Percentiles rank a stretch among this genome's conserved stretches.
These are phyloP conservation scores for Colletotrichum sp. DNA, from an alignment of 2,329 filamentous ascomycete genomes.

Conservation along the genomic window DNA sequence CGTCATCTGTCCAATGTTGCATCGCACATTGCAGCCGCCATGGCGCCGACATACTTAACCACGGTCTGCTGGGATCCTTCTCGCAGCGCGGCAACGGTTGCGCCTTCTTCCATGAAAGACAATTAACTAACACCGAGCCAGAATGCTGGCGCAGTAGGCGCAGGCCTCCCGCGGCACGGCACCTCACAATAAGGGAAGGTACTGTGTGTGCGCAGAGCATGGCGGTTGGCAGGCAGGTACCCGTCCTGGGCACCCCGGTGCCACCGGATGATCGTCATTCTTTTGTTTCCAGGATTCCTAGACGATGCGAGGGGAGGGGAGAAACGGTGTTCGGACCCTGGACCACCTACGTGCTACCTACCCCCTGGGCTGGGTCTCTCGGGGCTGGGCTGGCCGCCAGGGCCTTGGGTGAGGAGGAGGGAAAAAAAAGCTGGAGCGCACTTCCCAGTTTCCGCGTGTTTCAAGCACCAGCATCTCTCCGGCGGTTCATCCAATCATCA, in stretches of 20 bases:
- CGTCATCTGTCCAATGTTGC: background rate
- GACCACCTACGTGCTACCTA: background rate
- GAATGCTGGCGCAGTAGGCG: background rate
- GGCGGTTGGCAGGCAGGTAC: background rate
- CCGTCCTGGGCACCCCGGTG: background rate
- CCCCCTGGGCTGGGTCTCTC: background rate
- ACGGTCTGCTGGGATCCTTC: background rate
- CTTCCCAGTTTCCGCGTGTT: constrained; percentile 18
- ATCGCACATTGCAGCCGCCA: constrained; percentile 4
- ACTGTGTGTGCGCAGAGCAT: background rate
- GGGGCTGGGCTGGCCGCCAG: background rate
- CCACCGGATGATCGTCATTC: constrained; percentile 17
- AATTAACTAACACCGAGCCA: background rate
- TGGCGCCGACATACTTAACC: background rate
- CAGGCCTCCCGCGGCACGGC: constrained; percentile 1
- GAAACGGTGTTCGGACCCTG: constrained; percentile 12
- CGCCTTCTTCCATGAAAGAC: background rate
- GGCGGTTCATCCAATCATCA: background rate
- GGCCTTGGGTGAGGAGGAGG: background rate
- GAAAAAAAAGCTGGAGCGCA: background rate
- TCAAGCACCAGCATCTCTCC: constrained; percentile 1
- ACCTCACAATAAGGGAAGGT: background rate
- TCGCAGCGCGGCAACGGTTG: background rate
- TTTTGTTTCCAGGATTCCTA: constrained; percentile 9
- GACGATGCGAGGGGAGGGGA: background rate